These are phyloP conservation scores for Capronia epimyces DNA, from an alignment of 2,329 filamentous ascomycete genomes.

Conservation along the genomic window DNA sequence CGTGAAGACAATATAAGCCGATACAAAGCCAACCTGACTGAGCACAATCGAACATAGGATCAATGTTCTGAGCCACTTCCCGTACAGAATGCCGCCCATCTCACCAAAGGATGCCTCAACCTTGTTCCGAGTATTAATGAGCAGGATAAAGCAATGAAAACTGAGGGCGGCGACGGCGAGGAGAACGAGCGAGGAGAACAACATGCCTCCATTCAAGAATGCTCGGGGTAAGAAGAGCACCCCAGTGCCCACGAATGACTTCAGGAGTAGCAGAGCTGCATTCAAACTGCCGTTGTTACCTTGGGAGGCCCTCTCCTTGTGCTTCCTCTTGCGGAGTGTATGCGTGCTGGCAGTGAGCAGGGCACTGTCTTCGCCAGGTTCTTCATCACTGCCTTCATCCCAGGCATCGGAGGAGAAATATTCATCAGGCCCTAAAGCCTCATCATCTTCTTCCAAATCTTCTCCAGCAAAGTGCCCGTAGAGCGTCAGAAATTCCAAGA, in stretches of 20 bases:
- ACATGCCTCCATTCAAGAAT: slow-evolving; percentile 93
- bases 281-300: slow-evolving; percentile 74
- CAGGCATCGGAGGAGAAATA: slow-evolving; percentile 80
- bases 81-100: slow-evolving; percentile 87
- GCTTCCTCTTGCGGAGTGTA: slow-evolving; percentile 66
- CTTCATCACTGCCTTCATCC: slow-evolving; percentile 56
- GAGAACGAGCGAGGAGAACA: slow-evolving; percentile 91
- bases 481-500: slow-evolving; percentile 88
- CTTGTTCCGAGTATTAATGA: slow-evolving; percentile 78
- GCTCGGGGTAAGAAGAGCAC: slow-evolving; percentile 89
- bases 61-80: slow-evolving; percentile 78
- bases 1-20: slow-evolving; percentile 94
- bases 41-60: slow-evolving; percentile 91
- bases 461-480: slow-evolving; percentile 98
- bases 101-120: slow-evolving; percentile 96
- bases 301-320: slow-evolving; percentile 66
- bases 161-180: slow-evolving; percentile 77
- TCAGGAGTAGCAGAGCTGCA: slow-evolving; percentile 79
- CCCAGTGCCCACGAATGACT: slow-evolving; percentile 96
- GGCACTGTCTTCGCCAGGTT: slow-evolving; percentile 82
- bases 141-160: slow-evolving; percentile 94
- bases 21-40: slow-evolving; percentile 90
- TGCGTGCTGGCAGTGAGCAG: slow-evolving; percentile 65
- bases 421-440: slow-evolving; percentile 77
- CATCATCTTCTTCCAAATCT: slow-evolving; percentile 92